Evolutionary conservation across 768 basidiomycete species (phyloP), one percentile per base, ranked within the genome.

Genomic region (Hygrophoropsis aurantiaca): DNA sequence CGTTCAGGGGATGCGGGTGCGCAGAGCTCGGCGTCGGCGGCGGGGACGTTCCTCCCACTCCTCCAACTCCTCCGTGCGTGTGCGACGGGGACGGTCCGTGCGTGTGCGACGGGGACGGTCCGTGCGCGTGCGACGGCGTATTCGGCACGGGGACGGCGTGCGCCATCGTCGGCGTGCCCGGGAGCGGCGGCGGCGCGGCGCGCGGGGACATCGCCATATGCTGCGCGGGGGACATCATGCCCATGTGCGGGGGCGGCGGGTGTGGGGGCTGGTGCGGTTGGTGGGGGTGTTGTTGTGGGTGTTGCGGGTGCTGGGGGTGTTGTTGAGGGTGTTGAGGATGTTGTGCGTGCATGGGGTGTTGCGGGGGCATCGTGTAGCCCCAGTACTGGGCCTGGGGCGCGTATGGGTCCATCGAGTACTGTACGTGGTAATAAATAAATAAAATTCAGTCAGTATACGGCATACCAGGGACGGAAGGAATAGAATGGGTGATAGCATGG

Each of bases 151-250:
- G 78, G 26, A 77, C 61, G 15, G 86, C 77, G 47, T 84, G 86
- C 3, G 79, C 45, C 46, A 79, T 70, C 2, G 82, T 85, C n/a
- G 88, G 85, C 1, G 87, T 89, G 24, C 79, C 80, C 11, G 86
- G 82, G 15, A 85, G 57, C 40, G 57, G 68, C 11, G 70, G 72
- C 40, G 77, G 73, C n/a, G n/a, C n/a, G n/a, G 87, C 88, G 24
- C 79, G 79, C 11, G 86, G 82, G 15, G 85, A 57, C 40, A 57
- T 67, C 11, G 70, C 71, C 40, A 77, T 72, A 26, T 74, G 78
- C 57, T 77, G 82, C 53, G 85, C 80, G 30, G 87, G 86, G 13
- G 87, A 88, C 73, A 89, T 79, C 66, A 84, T 78, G 42, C 68
- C 67, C 25, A 69, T 52, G 54, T 80, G 75, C 40, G 73, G 74